Evolutionary conservation across 2,329 filamentous ascomycete genomes (phyloP).

Genomic region (Cercospora beticola): DNA sequence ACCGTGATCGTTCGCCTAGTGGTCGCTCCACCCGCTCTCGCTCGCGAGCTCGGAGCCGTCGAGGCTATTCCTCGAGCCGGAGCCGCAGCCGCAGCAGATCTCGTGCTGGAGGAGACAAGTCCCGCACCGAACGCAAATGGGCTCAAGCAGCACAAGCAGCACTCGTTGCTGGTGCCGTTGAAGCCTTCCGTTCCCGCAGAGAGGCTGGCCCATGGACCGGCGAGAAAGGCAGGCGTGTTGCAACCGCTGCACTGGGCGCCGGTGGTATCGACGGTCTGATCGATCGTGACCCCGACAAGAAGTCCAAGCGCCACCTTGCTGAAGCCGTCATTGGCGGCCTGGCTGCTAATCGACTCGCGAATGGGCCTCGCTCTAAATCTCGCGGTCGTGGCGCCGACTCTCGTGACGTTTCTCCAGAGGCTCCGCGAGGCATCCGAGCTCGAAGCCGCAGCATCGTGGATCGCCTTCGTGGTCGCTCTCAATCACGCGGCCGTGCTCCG

Average conservation of each 20-base stretch:
- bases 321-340: constrained; percentile 88
- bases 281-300: constrained; percentile 67
- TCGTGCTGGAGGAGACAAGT: constrained; percentile 47
- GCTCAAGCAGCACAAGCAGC: constrained; percentile 86
- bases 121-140: constrained; percentile 64
- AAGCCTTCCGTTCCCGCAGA: constrained; percentile 87
- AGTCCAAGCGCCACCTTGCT: constrained; percentile 75
- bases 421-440: constrained; percentile 54
- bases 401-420: constrained; percentile 42
- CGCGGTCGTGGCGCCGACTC: constrained; percentile 45
- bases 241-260: constrained; percentile 82
- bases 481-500: constrained; percentile 43
- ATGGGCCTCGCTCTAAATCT: constrained; percentile 71
- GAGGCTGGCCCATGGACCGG: constrained; percentile 87
- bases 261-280: constrained; percentile 80
- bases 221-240: constrained; percentile 84
- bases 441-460: constrained; percentile 61
- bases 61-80: constrained; percentile 41
- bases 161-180: constrained; percentile 82
- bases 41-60: constrained; percentile 52
- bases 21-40: constrained; percentile 46
- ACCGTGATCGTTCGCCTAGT: constrained; percentile 53
- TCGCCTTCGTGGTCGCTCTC: constrained; percentile 52
- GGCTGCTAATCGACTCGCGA: constrained; percentile 79
- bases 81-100: constrained; percentile 52